Evolutionary conservation across 345 rosid genomes (phyloP), one percentile per base, ranked within the genome.

Genomic region (Syzygium grande): DNA sequence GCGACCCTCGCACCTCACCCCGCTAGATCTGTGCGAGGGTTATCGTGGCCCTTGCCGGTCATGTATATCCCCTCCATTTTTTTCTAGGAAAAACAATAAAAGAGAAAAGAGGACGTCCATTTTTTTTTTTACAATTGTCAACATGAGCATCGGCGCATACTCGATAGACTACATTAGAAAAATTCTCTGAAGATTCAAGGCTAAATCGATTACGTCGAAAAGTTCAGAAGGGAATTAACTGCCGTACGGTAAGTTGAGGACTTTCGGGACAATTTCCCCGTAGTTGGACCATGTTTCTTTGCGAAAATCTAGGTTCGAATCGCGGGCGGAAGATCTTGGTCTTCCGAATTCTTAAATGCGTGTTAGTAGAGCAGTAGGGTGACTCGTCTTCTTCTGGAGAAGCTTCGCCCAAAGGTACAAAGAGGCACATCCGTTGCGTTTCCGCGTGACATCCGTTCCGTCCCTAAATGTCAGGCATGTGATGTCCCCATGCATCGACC

Each of bases 81-180:
- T n/a, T n/a, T 1, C 1, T 0, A 3, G 7, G n/a, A n/a, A n/a
- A 61, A n/a, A 7, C 15, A n/a, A 61, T n/a, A 30, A n/a, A 6
- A 61, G 8, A 61, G 12, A 2, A 16, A 61, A 61, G 3, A 6
- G 17, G 6, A 5, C 6, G 46, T n/a, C n/a, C n/a, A n/a, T n/a
- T n/a, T n/a, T 49, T 8, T 49, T 9, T 49, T 49, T 52, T 61
- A n/a, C 68, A 59, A 27, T 27, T 27, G 68, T 13, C 15, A 61
- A 61, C 19, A 61, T n/a, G 2, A n/a, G 0, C 0, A 0, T 1
- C 19, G 6, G 0, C 17, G 6, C 54, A 61, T 61, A 13, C 0
- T 6, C 0, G 6, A n/a, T 1, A 6, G 0, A 6, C 7, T 13
- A 6, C 15, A 14, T 61, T n/a, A 13, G 0, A n/a, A n/a, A 61